A percentile compares a stretch with the other conserved stretches of the same genome.
phyloP scores from a whole-genome alignment of 2,329 filamentous ascomycete species.

The Conoideocrella luteorostrata region DNA sequence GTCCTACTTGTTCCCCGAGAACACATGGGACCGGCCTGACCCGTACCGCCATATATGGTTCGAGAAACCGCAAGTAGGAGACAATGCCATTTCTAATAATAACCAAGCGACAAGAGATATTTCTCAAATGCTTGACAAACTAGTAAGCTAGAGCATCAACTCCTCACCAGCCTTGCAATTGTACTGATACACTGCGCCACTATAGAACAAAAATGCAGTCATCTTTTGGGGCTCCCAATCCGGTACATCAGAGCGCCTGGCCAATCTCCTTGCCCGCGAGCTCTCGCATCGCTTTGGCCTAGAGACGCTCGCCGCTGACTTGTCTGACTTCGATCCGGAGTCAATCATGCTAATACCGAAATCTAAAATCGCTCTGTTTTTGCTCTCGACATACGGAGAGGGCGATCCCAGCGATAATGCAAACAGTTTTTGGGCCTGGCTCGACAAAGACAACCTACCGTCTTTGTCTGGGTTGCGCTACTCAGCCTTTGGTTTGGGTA shows the following conservation, averaged over 20 bases:
- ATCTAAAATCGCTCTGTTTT: constrained; percentile 26
- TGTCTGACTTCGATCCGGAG: constrained; percentile 40
- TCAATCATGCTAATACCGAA: constrained; percentile 19
- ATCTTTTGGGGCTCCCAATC: constrained; percentile 95
- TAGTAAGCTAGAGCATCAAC: too few relatives aligned
- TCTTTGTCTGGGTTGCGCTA: constrained; percentile 22
- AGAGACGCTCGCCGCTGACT: constrained; percentile 71
- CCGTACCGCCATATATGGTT: constrained; percentile 42
- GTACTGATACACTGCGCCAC: too few relatives aligned
- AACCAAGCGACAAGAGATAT: constrained; percentile 41
- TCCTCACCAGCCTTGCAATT: too few relatives aligned
- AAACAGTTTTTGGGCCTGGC: constrained; percentile 22
- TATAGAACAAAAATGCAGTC: constrained; percentile 74
- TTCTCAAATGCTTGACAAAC: constrained; percentile 25
- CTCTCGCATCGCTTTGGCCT: constrained; percentile 83
- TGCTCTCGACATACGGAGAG: constrained; percentile 34
- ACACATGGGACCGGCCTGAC: constrained; percentile 42
- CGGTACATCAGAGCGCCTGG: constrained; percentile 91
- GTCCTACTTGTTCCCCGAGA: constrained; percentile 35
- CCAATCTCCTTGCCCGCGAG: constrained; percentile 81
- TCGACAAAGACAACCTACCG: constrained; percentile 14
- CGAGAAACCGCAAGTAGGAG: too few relatives aligned
- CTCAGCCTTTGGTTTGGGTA: constrained; percentile 31
- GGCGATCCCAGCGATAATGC: constrained; percentile 35
- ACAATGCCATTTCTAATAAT: too few relatives aligned